Evolutionary conservation across 2,329 filamentous ascomycete genomes (phyloP).

Genomic region (Rutstroemia sp.): DNA sequence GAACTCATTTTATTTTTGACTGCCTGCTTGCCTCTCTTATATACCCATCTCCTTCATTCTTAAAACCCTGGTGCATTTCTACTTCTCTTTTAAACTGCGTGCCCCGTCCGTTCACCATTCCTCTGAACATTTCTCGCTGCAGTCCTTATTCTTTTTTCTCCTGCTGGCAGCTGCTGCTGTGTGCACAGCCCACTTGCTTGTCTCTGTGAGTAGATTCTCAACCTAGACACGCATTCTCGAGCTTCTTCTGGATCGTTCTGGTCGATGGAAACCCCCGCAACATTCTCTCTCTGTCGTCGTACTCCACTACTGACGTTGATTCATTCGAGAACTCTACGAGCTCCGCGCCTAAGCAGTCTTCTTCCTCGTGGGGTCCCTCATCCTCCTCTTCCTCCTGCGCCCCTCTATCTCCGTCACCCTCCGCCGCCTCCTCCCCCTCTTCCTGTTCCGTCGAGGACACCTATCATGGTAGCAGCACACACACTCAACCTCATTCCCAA

Average conservation of each 20-base stretch:
- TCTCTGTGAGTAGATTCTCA: conserved; percentile 12
- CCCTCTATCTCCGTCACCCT: no score
- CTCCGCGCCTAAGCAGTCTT: conserved; percentile 19
- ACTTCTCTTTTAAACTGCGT: conserved; percentile 10
- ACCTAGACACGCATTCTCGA: conserved; percentile 25
- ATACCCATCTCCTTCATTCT: conserved; percentile 30
- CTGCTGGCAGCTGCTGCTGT: conserved; percentile 16
- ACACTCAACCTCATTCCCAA: neutral
- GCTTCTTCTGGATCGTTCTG: neutral
- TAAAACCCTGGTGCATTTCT: conserved; percentile 19
- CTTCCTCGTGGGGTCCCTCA: conserved; percentile 7
- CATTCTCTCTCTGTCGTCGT: conserved; percentile 16
- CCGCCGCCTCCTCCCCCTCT: no score
- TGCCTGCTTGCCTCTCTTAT: conserved; percentile 15
- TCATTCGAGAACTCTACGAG: conserved; percentile 13
- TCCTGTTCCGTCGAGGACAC: no score
- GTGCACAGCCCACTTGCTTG: conserved; percentile 12
- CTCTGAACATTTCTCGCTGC: conserved; percentile 28
- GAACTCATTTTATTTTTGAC: neutral
- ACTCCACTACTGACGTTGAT: conserved; percentile 19
- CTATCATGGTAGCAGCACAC: conserved; percentile 26
- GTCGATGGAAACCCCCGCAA: conserved; percentile 25
- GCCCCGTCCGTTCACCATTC: conserved; percentile 21
- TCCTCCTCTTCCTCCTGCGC: no score
- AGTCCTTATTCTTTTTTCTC: conserved; percentile 25